A percentile compares a stretch with the other conserved stretches of the same genome.
Conservation (phyloP, 345 rosid genomes). For the Cardamine resedifolia region DNA sequence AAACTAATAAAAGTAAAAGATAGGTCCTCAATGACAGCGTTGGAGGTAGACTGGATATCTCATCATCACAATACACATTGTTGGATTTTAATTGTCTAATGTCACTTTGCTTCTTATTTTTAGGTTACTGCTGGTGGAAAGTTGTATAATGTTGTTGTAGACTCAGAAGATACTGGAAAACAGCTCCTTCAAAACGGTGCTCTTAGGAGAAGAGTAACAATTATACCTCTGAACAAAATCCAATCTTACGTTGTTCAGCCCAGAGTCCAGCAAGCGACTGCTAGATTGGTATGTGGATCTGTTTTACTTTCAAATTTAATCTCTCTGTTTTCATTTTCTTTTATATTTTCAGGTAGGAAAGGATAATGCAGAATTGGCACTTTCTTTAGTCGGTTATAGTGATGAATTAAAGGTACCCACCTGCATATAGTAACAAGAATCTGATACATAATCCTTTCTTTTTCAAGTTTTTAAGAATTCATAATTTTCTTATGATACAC, state of each 20-base stretch:
- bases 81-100: constrained; percentile 6
- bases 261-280: constrained; percentile 72
- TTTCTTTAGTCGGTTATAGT: constrained; percentile 83
- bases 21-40: constrained; percentile 77
- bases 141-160: constrained; percentile 87
- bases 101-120: constrained; percentile 33
- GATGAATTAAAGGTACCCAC: constrained; percentile 66
- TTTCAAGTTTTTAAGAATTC: constrained; percentile 18
- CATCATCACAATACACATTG: constrained; percentile 12
- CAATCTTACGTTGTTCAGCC: constrained; percentile 58
- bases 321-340: not conserved
- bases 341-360: constrained; percentile 69
- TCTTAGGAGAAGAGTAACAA: constrained; percentile 87
- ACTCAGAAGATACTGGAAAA: constrained; percentile 88
- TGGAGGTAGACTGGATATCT: constrained; percentile 60
- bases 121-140: constrained; percentile 96
- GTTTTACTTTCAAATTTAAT: not conserved
- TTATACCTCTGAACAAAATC: constrained; percentile 88
- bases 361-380: constrained; percentile 88
- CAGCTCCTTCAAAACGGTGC: constrained; percentile 93
- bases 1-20: constrained; percentile 87
- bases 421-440: constrained; percentile 1
- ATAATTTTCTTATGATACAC: no score
- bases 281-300: constrained; percentile 63
- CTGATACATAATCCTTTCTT: constrained; percentile 20